A percentile compares a stretch with the other conserved stretches of the same genome.
phyloP scores from a whole-genome alignment of 1,284 basidiomycete species.

The Sanghuangporus weigelae region DNA sequence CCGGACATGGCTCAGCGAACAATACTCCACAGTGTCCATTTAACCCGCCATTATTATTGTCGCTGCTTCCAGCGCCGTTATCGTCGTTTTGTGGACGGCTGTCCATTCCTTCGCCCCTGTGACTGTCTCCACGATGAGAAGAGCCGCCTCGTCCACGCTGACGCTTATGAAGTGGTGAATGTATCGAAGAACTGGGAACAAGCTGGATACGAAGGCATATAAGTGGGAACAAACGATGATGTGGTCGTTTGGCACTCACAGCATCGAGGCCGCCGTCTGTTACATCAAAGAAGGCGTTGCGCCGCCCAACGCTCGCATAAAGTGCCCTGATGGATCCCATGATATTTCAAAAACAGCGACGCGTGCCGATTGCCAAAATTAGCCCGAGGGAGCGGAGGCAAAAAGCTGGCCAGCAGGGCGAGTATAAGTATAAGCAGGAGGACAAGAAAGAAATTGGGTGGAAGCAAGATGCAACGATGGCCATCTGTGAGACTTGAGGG shows the following conservation, averaged over 20 bases:
- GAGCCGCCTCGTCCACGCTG: background rate
- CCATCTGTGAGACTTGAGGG: background rate
- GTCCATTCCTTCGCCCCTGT: background rate
- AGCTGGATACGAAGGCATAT: background rate
- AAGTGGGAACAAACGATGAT: background rate
- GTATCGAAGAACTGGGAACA: conserved; percentile 11
- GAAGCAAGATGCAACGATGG: background rate
- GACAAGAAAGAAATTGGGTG: background rate
- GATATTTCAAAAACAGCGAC: no score
- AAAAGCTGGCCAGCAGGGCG: background rate
- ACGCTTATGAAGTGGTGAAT: background rate
- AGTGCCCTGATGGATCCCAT: background rate
- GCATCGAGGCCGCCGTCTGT: background rate
- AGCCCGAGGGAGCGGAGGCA: background rate
- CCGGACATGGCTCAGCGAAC: no score
- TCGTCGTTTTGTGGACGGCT: no score
- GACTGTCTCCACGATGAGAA: background rate
- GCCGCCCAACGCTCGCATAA: background rate
- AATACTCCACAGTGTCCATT: no score
- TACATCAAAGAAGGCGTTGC: background rate
- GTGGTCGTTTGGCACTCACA: background rate
- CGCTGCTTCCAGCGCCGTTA: no score
- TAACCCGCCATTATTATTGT: no score
- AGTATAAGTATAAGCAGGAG: background rate
- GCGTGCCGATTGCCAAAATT: background rate